Base-by-base conservation (phyloP, 805 yeast species). In the Candida fluviatilis region DNA sequence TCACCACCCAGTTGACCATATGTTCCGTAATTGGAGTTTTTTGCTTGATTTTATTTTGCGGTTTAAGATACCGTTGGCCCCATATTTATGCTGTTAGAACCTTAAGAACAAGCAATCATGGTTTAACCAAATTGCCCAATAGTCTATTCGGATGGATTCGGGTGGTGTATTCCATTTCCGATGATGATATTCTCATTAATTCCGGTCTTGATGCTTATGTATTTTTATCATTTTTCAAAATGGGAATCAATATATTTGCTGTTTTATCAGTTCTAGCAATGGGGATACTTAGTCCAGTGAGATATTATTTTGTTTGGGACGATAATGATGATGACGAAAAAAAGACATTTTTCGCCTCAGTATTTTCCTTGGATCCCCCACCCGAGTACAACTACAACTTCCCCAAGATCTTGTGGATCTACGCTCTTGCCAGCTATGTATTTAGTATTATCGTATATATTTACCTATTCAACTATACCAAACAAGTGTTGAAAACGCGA, bases 121-220 rank as follows among this genome's bases (percentile, higher is more conserved):
- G 41, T 26, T 14, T 21, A 10, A 58, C 75, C 23, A 66, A 65
- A 40, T 58, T 77, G 14, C 82, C 83, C 12, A 46, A 63, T 18
- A 59, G 51, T 25, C 57, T 82, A 13, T 82, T 89, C 51, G 88
- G 89, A 2, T 89, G 97, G 96, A 66, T 89, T 5, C 69, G 75
- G 2, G 76, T 76, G 0, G 62, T 91, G 8, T 75, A 75, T 52
- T 55, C 58, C 8, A 80, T 90, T 15, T 66, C 76, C 16, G 98
- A 93, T 48, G 74, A 76, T 11, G 90, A 89, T 38, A 75, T 91
- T 3, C 69, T 91, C 36, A 87, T 84, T 44, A 82, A 80, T 51
- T 95, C 96, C 1, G 99, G 99, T 0, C 64, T 91, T 30, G 99
- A 91, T 60, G 96, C 97, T 1, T 89, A 76, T 64, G 73, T 66